Conservation (phyloP, 1,284 basidiomycete genomes). For the Leccinum pallidistipes region DNA sequence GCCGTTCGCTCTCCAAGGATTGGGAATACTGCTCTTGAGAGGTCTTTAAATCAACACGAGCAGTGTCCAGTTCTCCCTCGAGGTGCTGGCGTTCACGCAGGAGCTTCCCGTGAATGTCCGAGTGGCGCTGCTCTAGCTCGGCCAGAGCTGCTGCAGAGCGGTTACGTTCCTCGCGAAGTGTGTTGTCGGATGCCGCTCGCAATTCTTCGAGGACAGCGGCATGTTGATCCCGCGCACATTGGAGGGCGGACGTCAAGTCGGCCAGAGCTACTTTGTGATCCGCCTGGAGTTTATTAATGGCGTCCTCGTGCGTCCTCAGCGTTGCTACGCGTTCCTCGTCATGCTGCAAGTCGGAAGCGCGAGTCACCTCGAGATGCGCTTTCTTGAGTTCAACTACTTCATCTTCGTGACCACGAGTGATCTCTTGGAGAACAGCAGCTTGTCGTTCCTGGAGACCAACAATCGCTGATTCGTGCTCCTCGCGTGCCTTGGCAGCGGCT, state of each 20-base stretch:
- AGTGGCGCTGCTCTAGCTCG: slow-evolving; percentile 38
- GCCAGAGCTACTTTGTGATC: slow-evolving; percentile 50
- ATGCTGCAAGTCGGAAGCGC: slow-evolving; percentile 25
- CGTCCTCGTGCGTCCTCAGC: slow-evolving; percentile 40
- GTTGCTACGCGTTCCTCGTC: slow-evolving; percentile 40
- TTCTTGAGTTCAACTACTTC: slow-evolving; percentile 49
- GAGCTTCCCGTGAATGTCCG: slow-evolving; percentile 33
- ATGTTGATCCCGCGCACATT: slow-evolving; percentile 49
- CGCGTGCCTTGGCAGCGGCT: slow-evolving; percentile 40
- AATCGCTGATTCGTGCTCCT: slow-evolving; percentile 54
- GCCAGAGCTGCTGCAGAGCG: slow-evolving; percentile 39
- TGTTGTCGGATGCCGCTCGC: slow-evolving; percentile 38
- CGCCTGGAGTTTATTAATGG: slow-evolving; percentile 41
- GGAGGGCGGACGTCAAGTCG: slow-evolving; percentile 43
- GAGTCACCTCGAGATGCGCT: slow-evolving; percentile 43
- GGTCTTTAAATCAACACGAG: slow-evolving; percentile 16
- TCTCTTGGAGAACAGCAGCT: slow-evolving; percentile 50
- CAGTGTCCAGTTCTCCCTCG: slow-evolving; percentile 27
- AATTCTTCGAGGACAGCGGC: slow-evolving; percentile 42
- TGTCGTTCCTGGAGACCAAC: slow-evolving; percentile 56
- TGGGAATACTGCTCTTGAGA: slow-evolving; percentile 21
- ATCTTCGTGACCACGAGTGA: slow-evolving; percentile 54
- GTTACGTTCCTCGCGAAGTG: slow-evolving; percentile 42
- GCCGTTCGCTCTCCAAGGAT: slow-evolving; percentile 36
- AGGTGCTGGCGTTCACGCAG: slow-evolving; percentile 27